Evolutionary conservation across 2,329 filamentous ascomycete genomes (phyloP).

Genomic region (Colletotrichum tofieldiae): DNA sequence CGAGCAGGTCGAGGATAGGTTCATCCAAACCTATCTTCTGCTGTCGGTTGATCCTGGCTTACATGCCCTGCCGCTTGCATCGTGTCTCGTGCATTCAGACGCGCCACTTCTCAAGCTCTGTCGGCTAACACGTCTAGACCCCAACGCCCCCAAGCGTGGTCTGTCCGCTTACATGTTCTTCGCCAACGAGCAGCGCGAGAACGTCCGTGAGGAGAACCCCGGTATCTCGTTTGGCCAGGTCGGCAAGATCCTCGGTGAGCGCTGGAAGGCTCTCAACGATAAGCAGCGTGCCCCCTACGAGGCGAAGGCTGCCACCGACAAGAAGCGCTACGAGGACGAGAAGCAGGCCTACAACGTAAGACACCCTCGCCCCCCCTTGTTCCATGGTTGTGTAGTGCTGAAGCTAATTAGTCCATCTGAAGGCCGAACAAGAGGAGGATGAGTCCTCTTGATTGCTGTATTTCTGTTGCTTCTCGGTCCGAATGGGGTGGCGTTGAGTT

Average conservation of each 20-base stretch:
- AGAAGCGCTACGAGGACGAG: constrained; percentile 99
- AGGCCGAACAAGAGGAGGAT: constrained; percentile 72
- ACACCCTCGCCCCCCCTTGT: constrained; percentile 40
- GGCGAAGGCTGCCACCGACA: constrained; percentile 95
- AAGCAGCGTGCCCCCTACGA: constrained; percentile 96
- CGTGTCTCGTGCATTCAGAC: background rate
- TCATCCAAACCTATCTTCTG: background rate
- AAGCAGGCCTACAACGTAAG: constrained; percentile 94
- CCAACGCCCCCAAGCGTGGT: constrained; percentile 98
- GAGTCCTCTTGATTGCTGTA: constrained; percentile 62
- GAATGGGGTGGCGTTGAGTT: constrained; percentile 28
- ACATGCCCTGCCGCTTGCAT: background rate
- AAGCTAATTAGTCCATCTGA: constrained; percentile 51
- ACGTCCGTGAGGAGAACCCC: constrained; percentile 98
- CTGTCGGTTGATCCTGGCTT: background rate
- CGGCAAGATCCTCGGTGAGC: constrained; percentile 97
- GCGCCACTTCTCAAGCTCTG: background rate
- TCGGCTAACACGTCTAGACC: constrained; percentile 71
- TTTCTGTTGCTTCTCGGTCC: constrained; percentile 36
- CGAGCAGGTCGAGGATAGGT: background rate
- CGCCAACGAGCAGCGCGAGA: constrained; percentile 98
- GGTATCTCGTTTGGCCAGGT: constrained; percentile 98
- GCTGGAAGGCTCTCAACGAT: constrained; percentile 97
- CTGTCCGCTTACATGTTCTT: constrained; percentile 99
- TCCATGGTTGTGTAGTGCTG: constrained; percentile 21